Conservation (phyloP, 2,329 filamentous ascomycete species). For the Nemania diffusa region DNA sequence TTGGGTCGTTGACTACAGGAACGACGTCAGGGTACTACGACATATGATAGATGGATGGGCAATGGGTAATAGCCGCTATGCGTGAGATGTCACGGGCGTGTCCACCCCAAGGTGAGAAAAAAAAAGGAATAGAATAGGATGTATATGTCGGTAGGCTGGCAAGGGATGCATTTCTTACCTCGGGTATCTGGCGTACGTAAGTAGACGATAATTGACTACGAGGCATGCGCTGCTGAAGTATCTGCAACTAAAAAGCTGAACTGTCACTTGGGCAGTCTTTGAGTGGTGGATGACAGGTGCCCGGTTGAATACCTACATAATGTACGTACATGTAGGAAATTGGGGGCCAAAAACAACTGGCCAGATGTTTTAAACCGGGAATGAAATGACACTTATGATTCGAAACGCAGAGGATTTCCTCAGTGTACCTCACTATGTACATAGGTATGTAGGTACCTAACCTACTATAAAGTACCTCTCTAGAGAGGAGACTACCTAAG, state of each 20-base stretch:
- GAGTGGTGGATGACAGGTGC: background rate
- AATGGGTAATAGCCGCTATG: background rate
- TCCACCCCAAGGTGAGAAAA: background rate
- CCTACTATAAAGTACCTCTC: too few species aligned
- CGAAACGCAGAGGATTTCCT: background rate
- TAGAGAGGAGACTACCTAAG: too few species aligned
- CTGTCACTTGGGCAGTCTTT: background rate
- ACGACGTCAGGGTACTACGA: constrained; percentile 23
- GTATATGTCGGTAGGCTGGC: background rate
- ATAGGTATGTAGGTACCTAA: background rate
- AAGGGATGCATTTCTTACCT: background rate
- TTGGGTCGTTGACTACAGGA: constrained; percentile 24
- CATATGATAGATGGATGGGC: constrained; percentile 9
- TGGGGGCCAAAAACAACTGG: constrained; percentile 11
- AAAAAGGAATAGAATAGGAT: background rate
- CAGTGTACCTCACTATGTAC: background rate
- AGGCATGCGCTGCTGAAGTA: background rate
- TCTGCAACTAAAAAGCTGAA: background rate
- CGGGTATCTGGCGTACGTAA: background rate
- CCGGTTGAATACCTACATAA: background rate
- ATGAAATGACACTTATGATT: background rate
- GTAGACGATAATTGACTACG: background rate
- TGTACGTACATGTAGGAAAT: background rate
- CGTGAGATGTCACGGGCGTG: constrained; percentile 20
- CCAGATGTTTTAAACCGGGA: background rate